phyloP scores from a whole-genome alignment of 2,329 filamentous ascomycete genomes.

The Nigrospora osmanthi region DNA sequence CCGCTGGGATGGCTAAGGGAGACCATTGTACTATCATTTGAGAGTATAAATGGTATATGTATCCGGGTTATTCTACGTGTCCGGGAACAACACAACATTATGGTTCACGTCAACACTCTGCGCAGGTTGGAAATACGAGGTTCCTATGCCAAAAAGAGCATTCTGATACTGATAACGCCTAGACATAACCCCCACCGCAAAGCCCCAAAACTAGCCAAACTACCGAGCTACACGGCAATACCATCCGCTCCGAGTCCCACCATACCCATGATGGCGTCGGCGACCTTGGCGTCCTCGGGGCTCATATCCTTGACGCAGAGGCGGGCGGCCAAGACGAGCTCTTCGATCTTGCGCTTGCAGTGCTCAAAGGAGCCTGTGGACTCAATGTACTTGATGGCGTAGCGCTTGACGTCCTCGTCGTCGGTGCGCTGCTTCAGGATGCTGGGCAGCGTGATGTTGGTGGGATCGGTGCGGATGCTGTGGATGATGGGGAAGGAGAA shows the following conservation, averaged over 20 bases:
- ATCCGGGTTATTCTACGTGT: no score
- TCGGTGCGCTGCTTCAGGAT: constrained; percentile 85
- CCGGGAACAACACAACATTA: no score
- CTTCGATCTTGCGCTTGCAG: background rate
- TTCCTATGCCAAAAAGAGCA: no score
- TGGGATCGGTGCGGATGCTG: constrained; percentile 69
- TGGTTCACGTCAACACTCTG: no score
- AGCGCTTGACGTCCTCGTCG: constrained; percentile 82
- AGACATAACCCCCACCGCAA: no score
- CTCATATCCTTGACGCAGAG: background rate
- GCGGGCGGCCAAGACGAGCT: background rate
- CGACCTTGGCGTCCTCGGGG: background rate
- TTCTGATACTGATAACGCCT: no score
- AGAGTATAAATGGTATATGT: no score
- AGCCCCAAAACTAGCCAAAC: no score
- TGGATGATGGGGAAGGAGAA: constrained; percentile 96
- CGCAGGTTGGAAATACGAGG: no score
- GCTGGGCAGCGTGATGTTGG: constrained; percentile 75
- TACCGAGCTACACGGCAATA: no score
- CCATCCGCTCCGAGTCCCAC: background rate
- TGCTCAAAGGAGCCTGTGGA: constrained; percentile 68
- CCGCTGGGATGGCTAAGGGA: no score
- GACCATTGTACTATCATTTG: no score
- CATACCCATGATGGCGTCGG: background rate
- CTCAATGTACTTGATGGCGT: constrained; percentile 88